Conservation (phyloP, 768 basidiomycete genomes). For the Candolleomyces efflorescens region DNA sequence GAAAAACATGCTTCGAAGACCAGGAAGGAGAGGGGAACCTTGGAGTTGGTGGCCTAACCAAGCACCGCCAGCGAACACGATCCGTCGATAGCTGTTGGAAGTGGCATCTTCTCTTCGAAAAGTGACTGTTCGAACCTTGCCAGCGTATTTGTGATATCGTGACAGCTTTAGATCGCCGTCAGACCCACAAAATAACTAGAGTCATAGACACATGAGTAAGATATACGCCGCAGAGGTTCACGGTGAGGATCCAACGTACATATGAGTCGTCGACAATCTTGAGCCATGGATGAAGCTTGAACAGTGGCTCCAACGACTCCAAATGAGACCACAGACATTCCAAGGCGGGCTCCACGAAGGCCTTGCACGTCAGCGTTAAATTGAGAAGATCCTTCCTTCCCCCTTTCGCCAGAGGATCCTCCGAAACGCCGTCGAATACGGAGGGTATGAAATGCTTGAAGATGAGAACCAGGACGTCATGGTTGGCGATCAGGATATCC, state of each 20-base stretch:
- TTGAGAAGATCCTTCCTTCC: not conserved
- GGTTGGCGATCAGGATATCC: not conserved
- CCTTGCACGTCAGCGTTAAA: conserved; percentile 6
- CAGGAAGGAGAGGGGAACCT: not conserved
- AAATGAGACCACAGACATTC: conserved; percentile 6
- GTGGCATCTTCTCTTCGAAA: not conserved
- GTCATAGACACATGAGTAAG: not conserved
- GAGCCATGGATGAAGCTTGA: conserved; percentile 3
- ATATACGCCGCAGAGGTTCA: not conserved
- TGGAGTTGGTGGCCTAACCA: not conserved
- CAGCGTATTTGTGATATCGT: not conserved
- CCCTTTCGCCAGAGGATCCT: not conserved
- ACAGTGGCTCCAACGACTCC: not conserved
- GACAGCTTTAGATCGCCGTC: not conserved
- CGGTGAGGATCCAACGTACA: not conserved
- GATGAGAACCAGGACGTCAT: not conserved
- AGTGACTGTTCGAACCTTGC: not conserved
- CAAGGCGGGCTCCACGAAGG: conserved; percentile 9
- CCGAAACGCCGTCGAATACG: too few relatives aligned
- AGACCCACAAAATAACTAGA: not conserved
- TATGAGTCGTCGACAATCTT: not conserved
- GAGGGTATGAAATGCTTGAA: not conserved
- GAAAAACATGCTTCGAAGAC: not conserved
- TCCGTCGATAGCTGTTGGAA: not conserved
- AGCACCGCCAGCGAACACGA: not conserved